Evolutionary conservation across 202 grass and related monocot species (phyloP), one percentile per base, ranked within the genome.

Genomic region (Schoenoplectus tabernaemontani): DNA sequence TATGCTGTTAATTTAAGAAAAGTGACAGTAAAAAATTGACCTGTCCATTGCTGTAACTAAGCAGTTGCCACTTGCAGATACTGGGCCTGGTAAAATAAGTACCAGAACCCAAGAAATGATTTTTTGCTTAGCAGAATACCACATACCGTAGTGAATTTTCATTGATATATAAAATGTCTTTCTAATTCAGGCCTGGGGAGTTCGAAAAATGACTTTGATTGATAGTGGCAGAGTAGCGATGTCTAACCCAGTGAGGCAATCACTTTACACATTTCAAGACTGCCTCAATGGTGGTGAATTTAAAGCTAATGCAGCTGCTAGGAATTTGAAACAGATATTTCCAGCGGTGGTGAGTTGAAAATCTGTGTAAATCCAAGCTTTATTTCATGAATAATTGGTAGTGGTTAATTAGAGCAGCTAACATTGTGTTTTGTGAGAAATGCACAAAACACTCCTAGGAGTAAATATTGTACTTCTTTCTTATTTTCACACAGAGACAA

Each of bases 201-300:
- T 97, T 71, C 82, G 81, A 34, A 92, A 87, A 82, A 84, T 97
- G 77, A 97, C 95, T 81, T 43, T 97, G 48, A 82, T 97, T 80
- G 95, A 97, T 74, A 89, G 84, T 81, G 95, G 95, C 42, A 51
- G 12, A 76, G 95, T 97, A 50, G 87, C 73, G 63, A 92, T 90
- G 84, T 97, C 95, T 58, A 97, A 97, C 89, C 93, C 93, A 28
- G 89, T 90, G 1, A 90, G 91, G 77, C 91, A 97, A 80, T 97
- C 95, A 64, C 78, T 97, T 78, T 97, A 97, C 86, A 97, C 89
- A 70, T 85, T 66, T 83, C 61, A 89, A 85, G 91, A 97, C 58
- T 83, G 86, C 61, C 82, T 88, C 42, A 78, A 85, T 82, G 82
- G 83, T 42, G 86, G 83, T 20, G 47, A 61, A 41, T 84, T 84